phyloP scores from a whole-genome alignment of 306 rosid species.

The Dalbergia oliveri region DNA sequence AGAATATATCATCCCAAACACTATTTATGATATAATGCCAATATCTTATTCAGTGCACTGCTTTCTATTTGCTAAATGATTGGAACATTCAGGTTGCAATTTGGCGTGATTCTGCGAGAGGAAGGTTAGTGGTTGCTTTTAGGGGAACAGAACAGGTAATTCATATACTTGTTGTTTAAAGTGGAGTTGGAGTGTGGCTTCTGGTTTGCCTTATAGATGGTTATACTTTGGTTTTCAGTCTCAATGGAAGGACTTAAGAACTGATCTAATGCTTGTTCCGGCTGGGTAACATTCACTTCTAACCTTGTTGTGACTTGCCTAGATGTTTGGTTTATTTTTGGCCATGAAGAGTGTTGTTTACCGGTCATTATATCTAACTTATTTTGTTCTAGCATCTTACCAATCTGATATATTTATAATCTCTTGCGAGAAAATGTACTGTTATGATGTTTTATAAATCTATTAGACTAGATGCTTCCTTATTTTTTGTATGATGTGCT shows the following conservation, averaged over 20 bases:
- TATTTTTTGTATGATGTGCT: constrained; percentile 13
- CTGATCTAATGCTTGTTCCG: constrained; percentile 90
- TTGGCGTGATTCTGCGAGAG: constrained; percentile 85
- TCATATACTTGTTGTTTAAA: constrained; percentile 40
- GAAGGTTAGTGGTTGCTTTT: constrained; percentile 88
- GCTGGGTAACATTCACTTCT: constrained; percentile 71
- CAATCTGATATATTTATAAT: constrained; percentile 6
- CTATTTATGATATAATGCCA: neutral
- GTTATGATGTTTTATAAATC: constrained; percentile 16
- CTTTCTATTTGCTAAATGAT: constrained; percentile 46
- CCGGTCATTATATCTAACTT: neutral
- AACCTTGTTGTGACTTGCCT: constrained; percentile 9
- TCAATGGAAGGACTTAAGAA: constrained; percentile 88
- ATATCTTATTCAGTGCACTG: constrained; percentile 26
- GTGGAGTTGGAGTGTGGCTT: neutral
- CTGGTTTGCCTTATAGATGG: constrained; percentile 35
- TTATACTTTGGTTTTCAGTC: constrained; percentile 58
- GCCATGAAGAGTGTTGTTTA: neutral
- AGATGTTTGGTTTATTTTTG: constrained; percentile 35
- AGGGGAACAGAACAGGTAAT: constrained; percentile 97
- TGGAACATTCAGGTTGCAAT: constrained; percentile 83
- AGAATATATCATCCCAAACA: neutral
- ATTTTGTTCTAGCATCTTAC: constrained; percentile 29
- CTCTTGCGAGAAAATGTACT: constrained; percentile 24
- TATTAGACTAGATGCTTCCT: neutral